phyloP scores from a whole-genome alignment of 73 alveolate genomes.

The Chromera velia region DNA sequence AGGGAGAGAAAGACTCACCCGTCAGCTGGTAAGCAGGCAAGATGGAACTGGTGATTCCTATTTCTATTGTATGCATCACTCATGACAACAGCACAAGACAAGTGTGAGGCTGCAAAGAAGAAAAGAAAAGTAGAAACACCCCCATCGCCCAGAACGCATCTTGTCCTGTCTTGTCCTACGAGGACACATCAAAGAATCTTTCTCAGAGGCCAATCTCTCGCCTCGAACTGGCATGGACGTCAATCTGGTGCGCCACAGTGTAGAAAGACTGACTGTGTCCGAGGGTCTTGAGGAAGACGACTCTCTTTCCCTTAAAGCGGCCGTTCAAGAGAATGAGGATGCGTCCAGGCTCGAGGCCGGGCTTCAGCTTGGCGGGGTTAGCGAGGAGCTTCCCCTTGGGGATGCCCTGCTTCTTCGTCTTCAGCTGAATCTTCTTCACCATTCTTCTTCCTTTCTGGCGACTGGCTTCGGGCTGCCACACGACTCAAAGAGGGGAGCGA shows the following conservation, averaged over 20 bases:
- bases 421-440: background rate
- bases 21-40: background rate
- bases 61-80: background rate
- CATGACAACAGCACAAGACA: too few species aligned
- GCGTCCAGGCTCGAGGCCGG: constrained; percentile 10
- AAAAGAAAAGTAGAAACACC: background rate
- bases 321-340: constrained; percentile 49
- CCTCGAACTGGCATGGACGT: background rate
- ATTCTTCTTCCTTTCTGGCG: background rate
- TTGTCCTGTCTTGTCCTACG: background rate
- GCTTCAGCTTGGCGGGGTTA: background rate
- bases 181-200: background rate
- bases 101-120: background rate
- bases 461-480: background rate
- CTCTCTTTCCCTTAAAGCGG: constrained; percentile 40
- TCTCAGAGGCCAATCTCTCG: background rate
- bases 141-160: background rate
- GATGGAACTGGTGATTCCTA: background rate
- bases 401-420: background rate
- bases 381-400: background rate
- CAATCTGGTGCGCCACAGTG: background rate
- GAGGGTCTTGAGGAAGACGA: background rate
- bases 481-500: too few species aligned
- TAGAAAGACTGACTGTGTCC: too few species aligned
- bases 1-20: background rate